phyloP scores from a whole-genome alignment of 768 basidiomycete species.

The Suillus subluteus region DNA sequence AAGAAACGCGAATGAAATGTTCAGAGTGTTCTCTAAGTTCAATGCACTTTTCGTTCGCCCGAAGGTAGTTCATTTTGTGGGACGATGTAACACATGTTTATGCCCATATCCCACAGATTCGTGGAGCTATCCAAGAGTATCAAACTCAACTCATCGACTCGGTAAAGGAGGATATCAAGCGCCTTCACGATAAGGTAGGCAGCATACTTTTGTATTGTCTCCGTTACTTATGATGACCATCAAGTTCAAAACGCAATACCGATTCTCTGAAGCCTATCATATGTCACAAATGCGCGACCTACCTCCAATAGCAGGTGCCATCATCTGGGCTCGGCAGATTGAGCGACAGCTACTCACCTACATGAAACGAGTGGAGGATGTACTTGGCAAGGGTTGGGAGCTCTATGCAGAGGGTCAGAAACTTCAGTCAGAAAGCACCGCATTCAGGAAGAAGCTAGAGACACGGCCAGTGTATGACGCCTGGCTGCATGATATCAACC shows the following conservation, averaged over 20 bases:
- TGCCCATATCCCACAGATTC: slow-evolving; percentile 57
- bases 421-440: slow-evolving; percentile 86
- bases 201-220: background rate
- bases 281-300: slow-evolving; percentile 99
- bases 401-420: slow-evolving; percentile 99
- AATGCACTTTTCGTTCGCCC: slow-evolving; percentile 96
- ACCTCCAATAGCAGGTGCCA: slow-evolving; percentile 96
- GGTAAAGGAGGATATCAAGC: slow-evolving; percentile 97
- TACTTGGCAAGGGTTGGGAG: slow-evolving; percentile 98
- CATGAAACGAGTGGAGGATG: slow-evolving; percentile 99
- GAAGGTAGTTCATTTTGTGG: slow-evolving; percentile 59
- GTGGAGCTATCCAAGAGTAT: slow-evolving; percentile 98
- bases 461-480: slow-evolving; percentile 94
- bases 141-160: slow-evolving; percentile 98
- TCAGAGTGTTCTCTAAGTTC: slow-evolving; percentile 98
- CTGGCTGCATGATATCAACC: slow-evolving; percentile 94
- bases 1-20: slow-evolving; percentile 99
- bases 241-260: slow-evolving; percentile 95
- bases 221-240: slow-evolving; percentile 11
- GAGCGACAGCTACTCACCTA: slow-evolving; percentile 94
- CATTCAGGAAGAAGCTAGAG: slow-evolving; percentile 96
- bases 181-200: slow-evolving; percentile 85
- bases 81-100: background rate
- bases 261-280: slow-evolving; percentile 93
- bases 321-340: slow-evolving; percentile 99